Conservation (phyloP, 306 rosid species). For the Casuarina cunninghamiana region DNA sequence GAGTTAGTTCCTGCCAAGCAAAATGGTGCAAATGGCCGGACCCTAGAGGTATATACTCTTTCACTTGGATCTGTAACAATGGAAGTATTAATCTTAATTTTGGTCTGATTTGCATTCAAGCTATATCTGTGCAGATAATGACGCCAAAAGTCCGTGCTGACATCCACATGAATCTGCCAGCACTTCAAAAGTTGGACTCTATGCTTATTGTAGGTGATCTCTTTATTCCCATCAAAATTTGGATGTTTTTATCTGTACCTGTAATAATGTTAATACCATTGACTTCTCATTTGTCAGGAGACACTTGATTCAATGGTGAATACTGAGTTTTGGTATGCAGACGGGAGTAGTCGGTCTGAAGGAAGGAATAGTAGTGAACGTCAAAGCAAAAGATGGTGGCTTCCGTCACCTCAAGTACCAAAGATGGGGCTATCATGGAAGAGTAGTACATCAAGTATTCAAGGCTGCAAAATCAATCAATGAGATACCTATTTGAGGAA, state of each 20-base stretch:
- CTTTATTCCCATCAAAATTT: constrained; percentile 19
- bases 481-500: too few species aligned
- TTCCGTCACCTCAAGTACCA: constrained; percentile 43
- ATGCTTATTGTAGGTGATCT: constrained; percentile 82
- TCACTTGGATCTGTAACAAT: constrained; percentile 12
- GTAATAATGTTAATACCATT: constrained; percentile 6
- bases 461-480: constrained; percentile 88
- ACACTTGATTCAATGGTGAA: too few species aligned
- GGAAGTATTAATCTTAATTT: background rate
- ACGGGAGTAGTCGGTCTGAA: too few species aligned
- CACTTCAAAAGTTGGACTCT: constrained; percentile 91
- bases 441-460: constrained; percentile 77
- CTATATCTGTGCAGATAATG: constrained; percentile 69
- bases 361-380: too few species aligned
- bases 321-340: background rate
- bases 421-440: constrained; percentile 74
- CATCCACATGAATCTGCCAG: constrained; percentile 91
- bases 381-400: too few species aligned
- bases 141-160: constrained; percentile 89
- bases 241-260: constrained; percentile 6
- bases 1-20: constrained; percentile 95
- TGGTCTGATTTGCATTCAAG: constrained; percentile 2
- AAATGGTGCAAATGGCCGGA: constrained; percentile 75
- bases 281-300: constrained; percentile 19
- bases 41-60: constrained; percentile 64